phyloP scores from a whole-genome alignment of 768 basidiomycete genomes.

The Boletus rubescentipes region DNA sequence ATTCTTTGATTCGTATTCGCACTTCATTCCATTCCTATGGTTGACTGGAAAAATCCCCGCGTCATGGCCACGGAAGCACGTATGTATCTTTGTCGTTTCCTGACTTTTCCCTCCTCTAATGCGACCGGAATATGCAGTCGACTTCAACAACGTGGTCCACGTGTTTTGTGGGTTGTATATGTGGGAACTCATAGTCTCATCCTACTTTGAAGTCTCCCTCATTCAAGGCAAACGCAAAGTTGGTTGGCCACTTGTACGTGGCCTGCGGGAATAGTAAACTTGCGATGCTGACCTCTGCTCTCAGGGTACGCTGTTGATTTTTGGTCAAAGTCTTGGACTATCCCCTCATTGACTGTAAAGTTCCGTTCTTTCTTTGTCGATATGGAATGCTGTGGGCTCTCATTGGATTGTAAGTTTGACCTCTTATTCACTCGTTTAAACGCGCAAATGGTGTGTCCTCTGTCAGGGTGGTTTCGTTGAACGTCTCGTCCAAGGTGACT shows the following conservation, averaged over 20 bases:
- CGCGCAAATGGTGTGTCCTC: not conserved
- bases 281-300: constrained; percentile 4
- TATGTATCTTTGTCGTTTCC: constrained; percentile 11
- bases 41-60: constrained; percentile 25
- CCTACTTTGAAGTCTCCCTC: constrained; percentile 67
- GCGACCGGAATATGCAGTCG: constrained; percentile 36
- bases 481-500: constrained; percentile 39
- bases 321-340: not conserved
- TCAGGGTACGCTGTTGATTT: constrained; percentile 16
- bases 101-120: not conserved
- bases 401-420: constrained; percentile 50
- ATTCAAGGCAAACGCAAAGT: constrained; percentile 56
- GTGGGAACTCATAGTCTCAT: constrained; percentile 67
- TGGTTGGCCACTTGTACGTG: constrained; percentile 67
- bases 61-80: constrained; percentile 24
- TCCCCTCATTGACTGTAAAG: constrained; percentile 28
- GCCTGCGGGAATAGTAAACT: not conserved
- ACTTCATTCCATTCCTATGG: constrained; percentile 22
- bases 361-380: constrained; percentile 68
- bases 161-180: constrained; percentile 64
- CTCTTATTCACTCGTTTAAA: not conserved
- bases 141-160: constrained; percentile 60
- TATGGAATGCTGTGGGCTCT: constrained; percentile 71
- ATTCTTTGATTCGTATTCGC: constrained; percentile 10
- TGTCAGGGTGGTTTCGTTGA: constrained; percentile 56